These are phyloP conservation scores for Colletotrichum spaethianum DNA, from an alignment of 2,329 filamentous ascomycete genomes.

Conservation along the genomic window DNA sequence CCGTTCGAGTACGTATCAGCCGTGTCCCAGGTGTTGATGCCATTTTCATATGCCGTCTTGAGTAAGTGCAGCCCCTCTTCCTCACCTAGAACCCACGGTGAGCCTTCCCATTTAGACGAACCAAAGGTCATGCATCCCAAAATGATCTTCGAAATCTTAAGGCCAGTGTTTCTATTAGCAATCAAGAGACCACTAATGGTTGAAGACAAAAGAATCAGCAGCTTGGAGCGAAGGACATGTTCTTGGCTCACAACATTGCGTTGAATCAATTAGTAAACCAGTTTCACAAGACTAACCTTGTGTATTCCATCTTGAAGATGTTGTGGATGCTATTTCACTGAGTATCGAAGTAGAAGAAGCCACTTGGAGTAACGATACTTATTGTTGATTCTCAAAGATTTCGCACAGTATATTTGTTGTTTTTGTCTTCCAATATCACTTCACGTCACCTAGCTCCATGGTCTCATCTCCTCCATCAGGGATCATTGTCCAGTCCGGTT, in stretches of 20 bases:
- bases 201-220: too few species aligned
- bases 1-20: conserved; percentile 75
- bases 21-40: conserved; percentile 63
- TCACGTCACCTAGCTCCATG: conserved; percentile 3
- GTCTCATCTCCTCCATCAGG: background rate
- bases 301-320: conserved; percentile 43
- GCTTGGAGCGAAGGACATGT: background rate
- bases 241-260: background rate
- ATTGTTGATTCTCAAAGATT: background rate
- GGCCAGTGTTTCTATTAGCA: conserved; percentile 50
- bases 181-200: background rate
- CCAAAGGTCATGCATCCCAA: conserved; percentile 55
- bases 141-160: conserved; percentile 58
- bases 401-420: background rate
- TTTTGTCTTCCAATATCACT: conserved; percentile 16
- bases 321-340: too few species aligned
- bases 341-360: background rate
- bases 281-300: conserved; percentile 35
- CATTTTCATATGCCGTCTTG: conserved; percentile 56
- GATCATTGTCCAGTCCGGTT: background rate
- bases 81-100: conserved; percentile 53
- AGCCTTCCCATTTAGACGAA: conserved; percentile 50
- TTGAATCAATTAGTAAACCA: background rate
- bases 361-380: accelerated
- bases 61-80: conserved; percentile 54